Percentiles rank a stretch among this genome's conserved stretches.
Conservation (phyloP, 2,329 filamentous ascomycete genomes). For the Metarhizium rileyi region DNA sequence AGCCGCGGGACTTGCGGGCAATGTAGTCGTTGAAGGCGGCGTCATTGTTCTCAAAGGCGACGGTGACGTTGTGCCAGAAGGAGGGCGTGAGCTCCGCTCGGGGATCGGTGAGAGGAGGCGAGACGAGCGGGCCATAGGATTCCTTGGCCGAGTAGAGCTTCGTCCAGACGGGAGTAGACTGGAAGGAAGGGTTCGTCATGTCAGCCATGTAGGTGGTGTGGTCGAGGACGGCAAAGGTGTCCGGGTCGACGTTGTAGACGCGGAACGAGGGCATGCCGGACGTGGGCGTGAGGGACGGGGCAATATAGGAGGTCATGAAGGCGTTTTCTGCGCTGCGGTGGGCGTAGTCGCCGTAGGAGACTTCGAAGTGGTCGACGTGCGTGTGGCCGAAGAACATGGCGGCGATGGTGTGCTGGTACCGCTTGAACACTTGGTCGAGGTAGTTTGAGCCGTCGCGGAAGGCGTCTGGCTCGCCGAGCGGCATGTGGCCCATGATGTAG, state of each 20-base stretch:
- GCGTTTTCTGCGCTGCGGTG: conserved; percentile 32
- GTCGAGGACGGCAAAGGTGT: conserved; percentile 45
- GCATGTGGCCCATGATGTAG: conserved; percentile 49
- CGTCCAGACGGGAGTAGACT: conserved; percentile 38
- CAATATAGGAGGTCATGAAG: conserved; percentile 41
- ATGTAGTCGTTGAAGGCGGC: conserved; percentile 36
- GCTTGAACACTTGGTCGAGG: conserved; percentile 42
- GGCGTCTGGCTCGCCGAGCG: conserved; percentile 38
- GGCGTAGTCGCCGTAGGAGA: conserved; percentile 41
- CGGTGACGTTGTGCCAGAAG: conserved; percentile 51
- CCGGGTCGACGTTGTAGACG: conserved; percentile 47
- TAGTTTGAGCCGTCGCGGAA: conserved; percentile 43
- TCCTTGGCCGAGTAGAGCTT: conserved; percentile 48
- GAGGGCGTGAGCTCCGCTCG: conserved; percentile 40
- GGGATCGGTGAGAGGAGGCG: conserved; percentile 27
- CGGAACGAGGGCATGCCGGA: conserved; percentile 47
- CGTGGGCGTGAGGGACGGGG: conserved; percentile 43
- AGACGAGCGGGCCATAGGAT: conserved; percentile 37
- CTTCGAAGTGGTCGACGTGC: conserved; percentile 45
- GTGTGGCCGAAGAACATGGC: conserved; percentile 50
- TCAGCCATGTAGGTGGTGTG: conserved; percentile 44
- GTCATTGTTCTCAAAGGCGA: conserved; percentile 32
- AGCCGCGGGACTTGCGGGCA: conserved; percentile 37
- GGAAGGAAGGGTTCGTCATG: conserved; percentile 34
- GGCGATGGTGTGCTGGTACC: conserved; percentile 43